phyloP scores from a whole-genome alignment of 1,139 yeast species.

The Zygosaccharomyces pseudobailii region DNA sequence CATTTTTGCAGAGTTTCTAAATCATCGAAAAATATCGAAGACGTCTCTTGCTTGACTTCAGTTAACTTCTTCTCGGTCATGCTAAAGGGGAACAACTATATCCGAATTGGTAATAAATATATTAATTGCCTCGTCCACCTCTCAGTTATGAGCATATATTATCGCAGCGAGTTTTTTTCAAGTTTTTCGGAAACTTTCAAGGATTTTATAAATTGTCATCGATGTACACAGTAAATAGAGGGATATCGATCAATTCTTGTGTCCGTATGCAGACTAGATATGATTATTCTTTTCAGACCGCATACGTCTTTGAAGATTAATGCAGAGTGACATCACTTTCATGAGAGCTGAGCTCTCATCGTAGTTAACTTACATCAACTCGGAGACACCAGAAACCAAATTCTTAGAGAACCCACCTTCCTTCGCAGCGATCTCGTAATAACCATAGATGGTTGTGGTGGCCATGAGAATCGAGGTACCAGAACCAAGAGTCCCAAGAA shows the following conservation, averaged over 20 bases:
- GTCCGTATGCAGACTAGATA: not conserved
- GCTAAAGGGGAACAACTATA: not conserved
- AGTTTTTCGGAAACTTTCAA: not conserved
- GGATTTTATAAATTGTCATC: not conserved
- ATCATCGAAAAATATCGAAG: constrained; percentile 5
- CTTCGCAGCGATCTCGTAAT: constrained; percentile 90
- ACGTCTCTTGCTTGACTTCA: not conserved
- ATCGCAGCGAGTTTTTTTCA: not conserved
- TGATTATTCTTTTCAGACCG: not conserved
- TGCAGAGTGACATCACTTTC: not conserved
- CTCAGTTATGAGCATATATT: not conserved
- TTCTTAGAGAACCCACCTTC: constrained; percentile 81
- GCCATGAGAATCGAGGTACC: constrained; percentile 95
- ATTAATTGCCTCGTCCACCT: not conserved
- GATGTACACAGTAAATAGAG: not conserved
- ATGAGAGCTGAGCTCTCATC: not conserved
- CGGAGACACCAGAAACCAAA: constrained; percentile 47
- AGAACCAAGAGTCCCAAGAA: constrained; percentile 89
- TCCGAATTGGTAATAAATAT: not conserved
- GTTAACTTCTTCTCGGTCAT: not conserved
- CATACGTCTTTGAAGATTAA: constrained; percentile 1
- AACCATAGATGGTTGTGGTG: constrained; percentile 94
- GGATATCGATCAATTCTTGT: not conserved
- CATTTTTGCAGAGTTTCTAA: constrained; percentile 2
- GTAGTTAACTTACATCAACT: constrained; percentile 30